Evolutionary conservation across 169 alveolate species (phyloP), one percentile per base, ranked within the genome.

Genomic region (Plasmodium yoelii): DNA sequence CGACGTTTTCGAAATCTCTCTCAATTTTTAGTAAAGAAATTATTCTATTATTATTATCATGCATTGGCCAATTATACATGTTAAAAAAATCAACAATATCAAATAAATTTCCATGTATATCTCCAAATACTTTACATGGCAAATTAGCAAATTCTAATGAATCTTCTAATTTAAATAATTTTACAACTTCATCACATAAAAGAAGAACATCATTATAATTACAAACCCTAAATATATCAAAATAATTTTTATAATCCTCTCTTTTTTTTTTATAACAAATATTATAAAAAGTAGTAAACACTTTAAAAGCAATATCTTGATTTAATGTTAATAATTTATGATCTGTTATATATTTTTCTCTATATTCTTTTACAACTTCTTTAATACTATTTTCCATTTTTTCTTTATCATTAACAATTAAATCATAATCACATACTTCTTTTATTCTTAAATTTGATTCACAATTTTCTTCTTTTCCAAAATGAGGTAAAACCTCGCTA

Each of bases 31-130:
- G 9, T n/a, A 19, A 15, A 24, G 28, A 24, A 10, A 77, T 9
- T 46, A 59, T 13, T 55, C n/a, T 42, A 15, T 49, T 64, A 49
- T 15, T 42, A 49, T 22, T 60, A 24, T 73, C 80, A 19, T 88
- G 94, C 65, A 93, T 26, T 12, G 96, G 96, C 96, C 96, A 93
- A 22, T 93, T 93, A 57, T 82, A 87, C 59, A 88, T 22, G 65
- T 93, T 93, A 69, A 93, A 93, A n/a, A 88, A 70, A 51, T 92
- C 94, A 18, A 92, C 44, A 1, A 93, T 71, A 12, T 82, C 87
- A 42, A 46, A 69, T 24, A 93, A 68, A 63, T 87, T 90, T 0
- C 94, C 94, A 70, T 92, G 92, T 8, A 93, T 49, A 19, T 92
- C 92, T 4, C 94, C 95, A 59, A 87, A 90, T 10, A 93, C 55